Evolutionary conservation across 805 yeast species (phyloP), one percentile per base, ranked within the genome.

Genomic region (Yarrowia sp.): DNA sequence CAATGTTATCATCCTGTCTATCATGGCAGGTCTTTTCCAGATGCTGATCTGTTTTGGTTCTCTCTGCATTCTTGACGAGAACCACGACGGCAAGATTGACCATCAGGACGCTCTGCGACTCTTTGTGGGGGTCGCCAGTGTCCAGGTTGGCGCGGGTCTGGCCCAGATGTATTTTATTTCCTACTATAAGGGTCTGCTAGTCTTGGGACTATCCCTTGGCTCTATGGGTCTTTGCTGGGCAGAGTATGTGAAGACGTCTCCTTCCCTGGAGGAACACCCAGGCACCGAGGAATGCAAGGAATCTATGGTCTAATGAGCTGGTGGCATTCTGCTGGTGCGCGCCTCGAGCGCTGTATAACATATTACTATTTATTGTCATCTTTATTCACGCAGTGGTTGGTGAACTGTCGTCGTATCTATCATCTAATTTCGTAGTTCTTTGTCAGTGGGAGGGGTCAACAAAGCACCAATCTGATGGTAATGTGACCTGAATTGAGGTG

Each of bases 41-140:
- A 5, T 56, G 11, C 38, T 56, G n/a, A 41, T 56, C 12, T 56
- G 63, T 8, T 56, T 56, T 41, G 63, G 48, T 7, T 38, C 63
- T 2, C 38, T 56, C 3, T 41, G 48, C 15, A 26, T 56, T 10
- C 11, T 56, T 22, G 63, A 56, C n/a, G 63, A 56, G 48, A 41
- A 42, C 15, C 48, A 56, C 11, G 63, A 56, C 3, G 38, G 38
- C 10, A 15, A 41, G 3, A 56, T 56, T 9, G 12, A n/a, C n/a
- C 12, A 26, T n/a, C 22, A 15, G 4, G 46, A 41, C 5, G 63
- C 48, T 15, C 38, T 56, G 9, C 15, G 9, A 26, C 48, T 56
- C n/a, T 56, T 56, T 5, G 2, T 56, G 15, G 46, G 40, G 9
- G 48, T 56, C 11, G 40, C 48, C 9, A 56, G 63, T 26, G 22